Evolutionary conservation across 1,139 yeast genomes (phyloP), one percentile per base, ranked within the genome.

Genomic region (Debaryomyces robertsiae): DNA sequence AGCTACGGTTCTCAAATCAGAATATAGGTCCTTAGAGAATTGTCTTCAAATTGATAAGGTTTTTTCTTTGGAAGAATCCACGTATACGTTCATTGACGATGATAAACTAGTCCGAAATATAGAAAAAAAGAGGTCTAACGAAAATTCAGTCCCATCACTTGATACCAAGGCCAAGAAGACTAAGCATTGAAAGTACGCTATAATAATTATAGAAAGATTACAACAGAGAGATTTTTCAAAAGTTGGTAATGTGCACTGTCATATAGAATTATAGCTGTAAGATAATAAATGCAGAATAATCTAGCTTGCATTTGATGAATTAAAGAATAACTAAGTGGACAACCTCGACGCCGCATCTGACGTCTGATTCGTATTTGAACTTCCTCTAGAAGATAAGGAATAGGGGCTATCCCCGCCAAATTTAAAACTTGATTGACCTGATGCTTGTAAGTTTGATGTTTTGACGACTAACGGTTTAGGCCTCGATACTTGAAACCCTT

Each of bases 51-150:
- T 61, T 5, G 64, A 64, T 7, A 53, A 64, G 23, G 60, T 73
- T 1, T 62, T 65, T 25, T 53, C 49, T 2, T 52, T 58, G 4
- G 57, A 54, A 1, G 57, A 57, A 27, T 52, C 39, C 2, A 46
- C 47, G 2, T 75, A 65, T 46, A 63, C 58, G 37, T 49, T 75
- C 25, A 75, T 84, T 29, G 77, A 73, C 9, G 90, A 83, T 58
- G 76, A 67, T 1, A 82, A 81, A 55, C 60, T 83, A 36, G 58
- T 81, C 36, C 68, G 77, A 42, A 82, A 80, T 50, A 72, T 83
- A 15, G 48, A 76, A 41, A 83, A 82, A 54, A 71, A 81, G 50
- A 76, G 77, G 46, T 40, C 58, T 9, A 66, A 60, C 22, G 59
- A 55, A 13, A 60, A 55, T 10, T 9, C 10, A 17, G 2, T 15